These are phyloP conservation scores for Colletotrichum tropicale DNA, from an alignment of 2,329 filamentous ascomycete genomes.

Conservation along the genomic window DNA sequence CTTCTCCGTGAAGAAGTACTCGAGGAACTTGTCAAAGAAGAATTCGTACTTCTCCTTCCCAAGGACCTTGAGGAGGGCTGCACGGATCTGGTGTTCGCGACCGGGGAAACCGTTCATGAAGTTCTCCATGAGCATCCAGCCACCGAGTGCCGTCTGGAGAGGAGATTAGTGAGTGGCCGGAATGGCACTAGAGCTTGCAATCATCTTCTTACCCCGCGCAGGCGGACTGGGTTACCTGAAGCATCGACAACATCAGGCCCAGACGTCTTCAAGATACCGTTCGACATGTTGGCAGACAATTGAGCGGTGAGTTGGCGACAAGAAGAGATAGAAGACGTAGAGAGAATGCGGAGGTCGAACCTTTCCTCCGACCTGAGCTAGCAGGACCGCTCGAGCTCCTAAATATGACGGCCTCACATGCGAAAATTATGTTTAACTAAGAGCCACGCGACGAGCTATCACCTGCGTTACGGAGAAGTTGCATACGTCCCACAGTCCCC, in stretches of 20 bases:
- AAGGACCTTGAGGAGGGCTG: slow-evolving; percentile 55
- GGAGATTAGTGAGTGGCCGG: neutral
- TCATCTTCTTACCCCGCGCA: slow-evolving; percentile 32
- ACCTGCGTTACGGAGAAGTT: neutral
- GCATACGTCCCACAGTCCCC: neutral
- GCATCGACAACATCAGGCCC: slow-evolving; percentile 43
- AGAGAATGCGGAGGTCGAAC: neutral
- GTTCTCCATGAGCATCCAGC: slow-evolving; percentile 57
- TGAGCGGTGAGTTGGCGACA: too few species aligned
- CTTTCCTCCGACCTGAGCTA: neutral
- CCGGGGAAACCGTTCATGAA: slow-evolving; percentile 69
- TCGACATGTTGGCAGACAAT: neutral
- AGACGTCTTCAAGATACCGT: slow-evolving; percentile 14
- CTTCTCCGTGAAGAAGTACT: slow-evolving; percentile 63
- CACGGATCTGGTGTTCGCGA: slow-evolving; percentile 60
- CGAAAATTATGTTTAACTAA: neutral
- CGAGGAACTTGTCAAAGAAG: slow-evolving; percentile 62
- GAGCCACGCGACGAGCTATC: neutral
- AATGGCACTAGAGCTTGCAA: rapidly evolving
- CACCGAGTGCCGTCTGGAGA: slow-evolving; percentile 30
- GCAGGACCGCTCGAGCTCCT: neutral
- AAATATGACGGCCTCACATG: neutral
- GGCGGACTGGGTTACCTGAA: slow-evolving; percentile 47
- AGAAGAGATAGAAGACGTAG: neutral
- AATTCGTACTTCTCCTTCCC: slow-evolving; percentile 62